Percentiles rank a stretch among this genome's conserved stretches.
These are phyloP conservation scores for Diaporthe ampelina DNA, from an alignment of 2,329 filamentous ascomycete species.

Conservation along the genomic window DNA sequence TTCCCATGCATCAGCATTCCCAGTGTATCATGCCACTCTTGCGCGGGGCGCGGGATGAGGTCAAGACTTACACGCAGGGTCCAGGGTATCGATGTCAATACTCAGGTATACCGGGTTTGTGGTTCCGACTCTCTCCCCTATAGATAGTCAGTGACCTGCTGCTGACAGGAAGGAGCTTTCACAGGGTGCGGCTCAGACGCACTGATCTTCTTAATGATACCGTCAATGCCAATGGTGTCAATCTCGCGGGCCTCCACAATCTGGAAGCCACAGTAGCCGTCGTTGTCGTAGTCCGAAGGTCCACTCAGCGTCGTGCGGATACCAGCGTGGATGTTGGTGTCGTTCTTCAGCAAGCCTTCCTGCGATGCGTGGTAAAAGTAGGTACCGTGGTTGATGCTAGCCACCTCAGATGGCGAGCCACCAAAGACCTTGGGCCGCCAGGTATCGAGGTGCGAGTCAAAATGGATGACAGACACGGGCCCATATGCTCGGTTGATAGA, in stretches of 20 bases:
- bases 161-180: not conserved
- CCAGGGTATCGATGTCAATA: conserved; percentile 90
- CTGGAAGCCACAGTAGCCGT: conserved; percentile 87
- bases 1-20: conserved; percentile 20
- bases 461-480: conserved; percentile 73
- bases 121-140: conserved; percentile 76
- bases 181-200: not conserved
- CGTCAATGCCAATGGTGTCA: conserved; percentile 68
- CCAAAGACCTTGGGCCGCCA: conserved; percentile 88
- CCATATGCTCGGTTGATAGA: conserved; percentile 74
- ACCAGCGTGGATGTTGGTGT: conserved; percentile 89
- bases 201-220: conserved; percentile 84
- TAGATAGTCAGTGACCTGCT: not conserved
- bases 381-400: conserved; percentile 87
- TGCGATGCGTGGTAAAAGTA: conserved; percentile 88
- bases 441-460: conserved; percentile 76
- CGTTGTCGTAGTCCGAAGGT: conserved; percentile 85
- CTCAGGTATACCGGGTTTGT: conserved; percentile 83
- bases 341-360: conserved; percentile 84
- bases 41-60: not conserved
- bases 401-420: conserved; percentile 81
- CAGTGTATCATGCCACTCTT: not conserved
- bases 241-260: conserved; percentile 80
- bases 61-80: conserved; percentile 77
- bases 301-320: conserved; percentile 87